Conservation (phyloP, 768 basidiomycete species). For the Lyophyllum shimeji region DNA sequence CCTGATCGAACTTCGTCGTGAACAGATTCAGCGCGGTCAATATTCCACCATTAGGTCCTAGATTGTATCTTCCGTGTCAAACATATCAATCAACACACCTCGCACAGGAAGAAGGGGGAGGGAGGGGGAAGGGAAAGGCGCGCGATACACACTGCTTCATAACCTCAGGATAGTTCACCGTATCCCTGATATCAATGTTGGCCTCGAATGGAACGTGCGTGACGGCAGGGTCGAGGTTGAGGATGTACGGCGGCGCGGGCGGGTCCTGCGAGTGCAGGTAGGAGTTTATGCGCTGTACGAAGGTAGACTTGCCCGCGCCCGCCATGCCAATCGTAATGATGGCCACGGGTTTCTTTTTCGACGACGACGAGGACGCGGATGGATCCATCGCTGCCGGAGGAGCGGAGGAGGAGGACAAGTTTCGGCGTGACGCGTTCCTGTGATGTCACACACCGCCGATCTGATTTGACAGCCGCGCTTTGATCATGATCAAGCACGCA, state of each 20-base stretch:
- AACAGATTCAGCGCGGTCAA: conserved; percentile 96
- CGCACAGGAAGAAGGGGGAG: conserved; percentile 17
- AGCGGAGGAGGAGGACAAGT: background rate
- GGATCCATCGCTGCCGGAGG: conserved; percentile 11
- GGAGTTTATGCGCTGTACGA: conserved; percentile 93
- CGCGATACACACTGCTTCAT: conserved; percentile 92
- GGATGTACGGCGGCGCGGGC: conserved; percentile 82
- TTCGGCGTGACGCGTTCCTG: conserved; percentile 5
- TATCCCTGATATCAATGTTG: conserved; percentile 98
- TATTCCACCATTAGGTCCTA: conserved; percentile 98
- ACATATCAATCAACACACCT: conserved; percentile 13
- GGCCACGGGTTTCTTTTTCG: conserved; percentile 66
- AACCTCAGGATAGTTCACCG: conserved; percentile 95
- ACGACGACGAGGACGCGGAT: conserved; percentile 17
- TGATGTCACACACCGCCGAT: background rate
- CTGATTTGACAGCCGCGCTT: background rate
- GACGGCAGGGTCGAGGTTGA: conserved; percentile 98
- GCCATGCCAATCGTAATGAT: conserved; percentile 97
- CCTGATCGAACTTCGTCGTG: conserved; percentile 99
- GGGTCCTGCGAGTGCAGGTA: conserved; percentile 73
- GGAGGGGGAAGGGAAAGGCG: conserved; percentile 8
- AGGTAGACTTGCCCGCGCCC: conserved; percentile 96
- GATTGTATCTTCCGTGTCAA: conserved; percentile 73
- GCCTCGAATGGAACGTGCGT: conserved; percentile 88
- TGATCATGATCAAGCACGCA: too few species aligned